A percentile compares a stretch with the other conserved stretches of the same genome.
Conservation (phyloP, 2,329 filamentous ascomycete genomes). For the Colletotrichum aenigma region DNA sequence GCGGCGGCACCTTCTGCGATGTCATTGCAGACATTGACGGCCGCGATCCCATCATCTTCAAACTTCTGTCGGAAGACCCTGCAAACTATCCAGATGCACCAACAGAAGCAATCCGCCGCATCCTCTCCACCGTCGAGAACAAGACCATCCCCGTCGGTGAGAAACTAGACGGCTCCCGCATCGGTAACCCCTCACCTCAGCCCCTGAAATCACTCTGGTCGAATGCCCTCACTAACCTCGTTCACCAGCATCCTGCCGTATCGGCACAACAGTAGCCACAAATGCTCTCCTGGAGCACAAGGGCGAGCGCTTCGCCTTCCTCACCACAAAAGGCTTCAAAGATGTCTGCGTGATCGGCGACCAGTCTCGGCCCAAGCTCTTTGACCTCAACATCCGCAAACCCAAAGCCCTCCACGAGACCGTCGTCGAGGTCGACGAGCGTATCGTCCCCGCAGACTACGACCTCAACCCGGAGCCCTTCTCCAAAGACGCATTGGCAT, state of each 20-base stretch:
- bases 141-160: slow-evolving; percentile 52
- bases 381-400: slow-evolving; percentile 71
- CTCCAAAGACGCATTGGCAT: slow-evolving; percentile 40
- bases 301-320: slow-evolving; percentile 71
- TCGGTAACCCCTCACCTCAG: slow-evolving; percentile 26
- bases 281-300: slow-evolving; percentile 78
- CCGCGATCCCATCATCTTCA: slow-evolving; percentile 73
- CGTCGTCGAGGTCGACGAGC: slow-evolving; percentile 74
- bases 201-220: neutral
- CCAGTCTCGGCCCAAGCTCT: slow-evolving; percentile 73
- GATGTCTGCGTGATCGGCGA: slow-evolving; percentile 77
- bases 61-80: slow-evolving; percentile 76
- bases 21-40: slow-evolving; percentile 69
- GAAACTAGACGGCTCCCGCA: slow-evolving; percentile 35
- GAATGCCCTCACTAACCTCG: neutral
- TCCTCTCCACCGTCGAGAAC: slow-evolving; percentile 65
- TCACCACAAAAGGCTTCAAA: slow-evolving; percentile 73
- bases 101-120: slow-evolving; percentile 70
- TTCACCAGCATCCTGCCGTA: slow-evolving; percentile 67
- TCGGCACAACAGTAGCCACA: slow-evolving; percentile 78
- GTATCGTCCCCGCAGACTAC: slow-evolving; percentile 75
- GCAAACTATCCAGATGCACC: slow-evolving; percentile 74
- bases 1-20: slow-evolving; percentile 78
- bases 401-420: slow-evolving; percentile 70
- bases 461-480: slow-evolving; percentile 65